Conservation (phyloP, 2,329 filamentous ascomycete species). For the Epichloe bromicola region DNA sequence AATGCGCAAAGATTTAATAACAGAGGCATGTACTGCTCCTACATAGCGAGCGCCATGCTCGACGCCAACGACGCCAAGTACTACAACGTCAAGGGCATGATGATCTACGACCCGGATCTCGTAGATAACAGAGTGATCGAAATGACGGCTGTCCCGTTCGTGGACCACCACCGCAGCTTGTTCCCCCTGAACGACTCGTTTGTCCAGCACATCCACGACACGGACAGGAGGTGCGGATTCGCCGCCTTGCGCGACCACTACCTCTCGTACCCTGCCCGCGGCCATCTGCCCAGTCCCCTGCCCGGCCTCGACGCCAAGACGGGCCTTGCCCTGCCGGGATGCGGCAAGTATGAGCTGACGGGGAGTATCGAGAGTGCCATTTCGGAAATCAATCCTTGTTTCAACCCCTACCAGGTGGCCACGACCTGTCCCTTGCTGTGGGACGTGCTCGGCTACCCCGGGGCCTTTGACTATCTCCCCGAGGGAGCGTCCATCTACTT, state of each 20-base stretch:
- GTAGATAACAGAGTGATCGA: slow-evolving; percentile 31
- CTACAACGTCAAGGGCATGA: slow-evolving; percentile 51
- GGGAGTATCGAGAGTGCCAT: slow-evolving; percentile 42
- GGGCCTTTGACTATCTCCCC: slow-evolving; percentile 44
- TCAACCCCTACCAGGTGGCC: slow-evolving; percentile 57
- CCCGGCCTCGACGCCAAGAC: slow-evolving; percentile 17
- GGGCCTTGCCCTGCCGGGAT: slow-evolving; percentile 18
- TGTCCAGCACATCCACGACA: slow-evolving; percentile 17
- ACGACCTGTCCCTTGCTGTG: slow-evolving; percentile 58
- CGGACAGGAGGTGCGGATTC: slow-evolving; percentile 42
- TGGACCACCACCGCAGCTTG: slow-evolving; percentile 48
- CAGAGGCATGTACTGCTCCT: slow-evolving; percentile 47
- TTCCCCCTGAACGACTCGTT: slow-evolving; percentile 32
- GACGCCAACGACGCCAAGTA: slow-evolving; percentile 48
- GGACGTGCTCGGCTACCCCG: slow-evolving; percentile 57
- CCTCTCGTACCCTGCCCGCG: slow-evolving; percentile 53
- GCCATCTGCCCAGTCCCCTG: slow-evolving; percentile 14
- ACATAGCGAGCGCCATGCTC: slow-evolving; percentile 57
- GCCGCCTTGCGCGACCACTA: slow-evolving; percentile 41
- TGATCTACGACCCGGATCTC: slow-evolving; percentile 58
- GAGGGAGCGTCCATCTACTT: slow-evolving; percentile 50
- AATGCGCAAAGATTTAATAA: not conserved
- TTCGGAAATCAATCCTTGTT: slow-evolving; percentile 57
- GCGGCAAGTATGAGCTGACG: slow-evolving; percentile 40
- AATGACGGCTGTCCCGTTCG: slow-evolving; percentile 40